Percentiles rank a stretch among this genome's conserved stretches.
Conservation (phyloP, 768 basidiomycete genomes). For the Russula vinacea region DNA sequence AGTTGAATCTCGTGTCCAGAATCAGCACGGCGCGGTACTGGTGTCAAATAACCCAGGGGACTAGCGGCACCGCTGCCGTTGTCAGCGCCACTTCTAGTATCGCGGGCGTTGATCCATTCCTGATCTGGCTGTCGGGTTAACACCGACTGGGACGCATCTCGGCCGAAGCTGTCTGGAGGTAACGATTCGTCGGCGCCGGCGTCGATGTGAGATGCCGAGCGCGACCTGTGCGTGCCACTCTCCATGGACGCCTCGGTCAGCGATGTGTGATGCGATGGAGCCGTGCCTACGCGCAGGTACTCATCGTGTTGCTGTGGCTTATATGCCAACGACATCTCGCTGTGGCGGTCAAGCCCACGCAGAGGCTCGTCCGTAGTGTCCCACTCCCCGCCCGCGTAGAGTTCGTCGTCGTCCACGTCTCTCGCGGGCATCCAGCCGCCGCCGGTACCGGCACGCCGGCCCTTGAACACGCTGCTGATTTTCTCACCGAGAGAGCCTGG, state of each 20-base stretch:
- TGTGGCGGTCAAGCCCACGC: background rate
- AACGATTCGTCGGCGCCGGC: background rate
- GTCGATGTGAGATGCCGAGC: constrained; percentile 20
- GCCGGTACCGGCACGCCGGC: constrained; percentile 12
- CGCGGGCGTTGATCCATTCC: constrained; percentile 14
- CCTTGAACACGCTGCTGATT: constrained; percentile 27
- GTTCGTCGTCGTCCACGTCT: constrained; percentile 2
- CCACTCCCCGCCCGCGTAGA: constrained; percentile 24
- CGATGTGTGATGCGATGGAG: constrained; percentile 1
- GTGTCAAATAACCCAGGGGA: background rate
- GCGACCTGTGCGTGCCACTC: background rate
- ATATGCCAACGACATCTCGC: background rate
- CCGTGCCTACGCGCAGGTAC: constrained; percentile 1
- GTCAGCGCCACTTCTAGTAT: background rate
- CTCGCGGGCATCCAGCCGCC: constrained; percentile 27
- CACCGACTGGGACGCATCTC: background rate
- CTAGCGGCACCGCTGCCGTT: too few species aligned
- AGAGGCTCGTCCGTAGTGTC: constrained; percentile 25
- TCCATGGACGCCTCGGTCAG: constrained; percentile 1
- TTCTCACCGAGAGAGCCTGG: constrained; percentile 27
- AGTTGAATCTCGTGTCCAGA: constrained; percentile 18
- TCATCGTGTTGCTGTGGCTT: background rate
- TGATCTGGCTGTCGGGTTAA: constrained; percentile 1
- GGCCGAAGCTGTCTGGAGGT: background rate
- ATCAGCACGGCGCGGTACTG: constrained; percentile 20